Base-by-base conservation (phyloP, 192 early-diverging fungal genomes). In the Linnemannia elongata region DNA sequence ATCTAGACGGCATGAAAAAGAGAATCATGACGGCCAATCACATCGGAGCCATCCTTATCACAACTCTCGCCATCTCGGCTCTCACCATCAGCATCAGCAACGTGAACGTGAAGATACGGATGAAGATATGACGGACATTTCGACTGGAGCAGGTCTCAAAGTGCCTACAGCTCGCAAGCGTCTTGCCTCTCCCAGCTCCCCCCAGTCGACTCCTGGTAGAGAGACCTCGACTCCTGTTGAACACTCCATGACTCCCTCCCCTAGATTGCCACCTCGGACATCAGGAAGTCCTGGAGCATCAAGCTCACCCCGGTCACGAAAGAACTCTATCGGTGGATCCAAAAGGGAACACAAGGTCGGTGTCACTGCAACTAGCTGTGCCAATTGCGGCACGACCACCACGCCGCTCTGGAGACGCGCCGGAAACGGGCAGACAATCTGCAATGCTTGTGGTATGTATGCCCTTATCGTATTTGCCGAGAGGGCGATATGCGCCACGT, bases 391-490 rank as follows among this genome's bases (percentile, higher is more conserved):
- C 8, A 98, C 97, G 1, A 98, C 94, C 15, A 95, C 95, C 24
- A 99, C 98, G 24, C 95, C 97, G 10, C 90, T 99, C 36, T 99
- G 98, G 98, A 92, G 98, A 18, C 90, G 97, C 41, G 94, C 96
- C 80, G 92, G 93, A 17, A 92, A 93, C 44, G 98, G 98, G 49
- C 94, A 96, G 60, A 94, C 97, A 9, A 95, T 99, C 44, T 99
- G 98, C 88, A 99, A 99, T 75, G 98, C 98, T 2, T 99, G 98
- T 88, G 98, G 97, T 63, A 91, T 95, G 82, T 97, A 91, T 60
- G 3, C 83, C 27, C 9, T 38, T 49, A 60, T n/a, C 38, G 6
- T 27, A 36, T 20, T 70, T 41, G 7, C 12, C 13, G 15, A 15
- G 79, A 41, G 39, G 22, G 38, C 17, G 36, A 71, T 33, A 39